Evolutionary conservation across 2,329 filamentous ascomycete genomes (phyloP), one percentile per base, ranked within the genome.

Genomic region (Fonsecaea monophora): DNA sequence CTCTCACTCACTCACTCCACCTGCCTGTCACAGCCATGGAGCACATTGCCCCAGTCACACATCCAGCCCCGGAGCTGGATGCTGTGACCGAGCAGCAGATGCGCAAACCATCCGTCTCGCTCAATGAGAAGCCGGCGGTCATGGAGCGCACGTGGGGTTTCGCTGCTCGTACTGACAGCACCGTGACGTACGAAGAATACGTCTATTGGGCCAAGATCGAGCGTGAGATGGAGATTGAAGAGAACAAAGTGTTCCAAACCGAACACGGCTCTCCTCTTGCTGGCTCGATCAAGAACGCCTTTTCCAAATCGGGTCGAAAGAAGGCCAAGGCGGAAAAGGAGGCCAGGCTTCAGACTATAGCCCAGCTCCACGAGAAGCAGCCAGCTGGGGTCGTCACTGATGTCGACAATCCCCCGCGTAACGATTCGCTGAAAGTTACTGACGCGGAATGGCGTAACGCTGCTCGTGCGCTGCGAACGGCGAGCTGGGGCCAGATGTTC

Each of bases 391-490:
- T 56, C 32, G 65, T 58, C 53, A 62, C 50, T 40, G 66, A 62
- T 50, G 38, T 54, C 21, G 59, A 55, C 50, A 38, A 35, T 25
- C 25, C 13, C 40, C 8, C 15, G 4, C 6, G 37, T 21, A 1
- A 18, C 68, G 59, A 57, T 13, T 37, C 18, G 21, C 40, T 67
- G 34, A 73, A 67, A 50, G 63, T 82, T 34, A 74, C 73, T 2
- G 77, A 80, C 15, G 76, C 79, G 3, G 83, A 85, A 67, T 84
- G 83, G 82, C 76, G 75, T 21, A 81, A 79, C 61, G 82, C 83
- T 6, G 80, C 78, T 25, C 79, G 82, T 35, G 79, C 81, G 6
- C 69, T 82, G 53, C 76, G 82, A 9, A 84, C 82, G 0, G 82
- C 82, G 0, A 78, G 78, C 1, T 71, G 70, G 70, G 81, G 81